Evolutionary conservation across 2,329 filamentous ascomycete genomes (phyloP), one percentile per base, ranked within the genome.

Genomic region (Fusarium buxicola): DNA sequence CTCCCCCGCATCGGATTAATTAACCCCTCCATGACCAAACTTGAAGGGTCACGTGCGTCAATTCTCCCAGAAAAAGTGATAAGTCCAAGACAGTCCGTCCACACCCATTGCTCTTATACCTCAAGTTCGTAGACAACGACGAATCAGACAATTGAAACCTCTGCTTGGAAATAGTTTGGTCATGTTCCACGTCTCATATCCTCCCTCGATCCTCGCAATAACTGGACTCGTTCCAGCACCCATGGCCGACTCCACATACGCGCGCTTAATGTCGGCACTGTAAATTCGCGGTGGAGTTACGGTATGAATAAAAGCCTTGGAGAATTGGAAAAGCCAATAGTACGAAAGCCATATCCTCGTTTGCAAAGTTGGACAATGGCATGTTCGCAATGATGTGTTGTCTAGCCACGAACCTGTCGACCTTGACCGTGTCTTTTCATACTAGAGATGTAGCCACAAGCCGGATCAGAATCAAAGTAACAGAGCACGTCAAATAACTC

Each of bases 281-380:
- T n/a, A n/a, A n/a, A n/a, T n/a, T n/a, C n/a, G n/a, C n/a, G n/a
- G n/a, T n/a, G n/a, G n/a, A n/a, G n/a, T n/a, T n/a, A n/a, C n/a
- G n/a, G n/a, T n/a, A n/a, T n/a, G n/a, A n/a, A n/a, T n/a, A n/a
- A n/a, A n/a, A 15, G 25, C 13, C 25, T 13, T 41, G 36, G 36
- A 32, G 16, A 12, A 43, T 16, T 30, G 47, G 47, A n/a, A 32
- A 34, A 27, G 28, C 47, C 16, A 34, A 41, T 16, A 31, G 9
- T 8, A 27, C 41, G 36, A 35, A 15, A 15, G 47, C 13, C 27
- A 35, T 15, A 8, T 50, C 34, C 25, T 50, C 25, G 18, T 50
- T 25, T 50, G 30, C 28, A 50, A 39, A 15, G 47, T 41, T 24
- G 47, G 47, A 21, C 31, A 27, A 8, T 50, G 36, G 47, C 21